phyloP scores from a whole-genome alignment of 495 filamentous ascomycete genomes.

The Venustampulla echinocandica region DNA sequence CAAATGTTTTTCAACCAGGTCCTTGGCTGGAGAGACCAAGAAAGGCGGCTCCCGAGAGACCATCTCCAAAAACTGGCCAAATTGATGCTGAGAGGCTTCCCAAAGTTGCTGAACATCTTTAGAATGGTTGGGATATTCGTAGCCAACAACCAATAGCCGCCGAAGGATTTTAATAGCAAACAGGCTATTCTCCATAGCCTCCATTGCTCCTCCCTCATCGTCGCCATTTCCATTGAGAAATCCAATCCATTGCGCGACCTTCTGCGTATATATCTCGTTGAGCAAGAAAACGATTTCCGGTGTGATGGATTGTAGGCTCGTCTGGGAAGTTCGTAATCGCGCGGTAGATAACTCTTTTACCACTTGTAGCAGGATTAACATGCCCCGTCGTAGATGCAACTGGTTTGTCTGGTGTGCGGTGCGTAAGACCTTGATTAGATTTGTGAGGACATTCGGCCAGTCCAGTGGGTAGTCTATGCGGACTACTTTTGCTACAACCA shows the following conservation, averaged over 20 bases:
- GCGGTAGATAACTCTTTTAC: slow-evolving; percentile 85
- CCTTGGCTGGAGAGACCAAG: slow-evolving; percentile 33
- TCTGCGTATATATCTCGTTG: slow-evolving; percentile 65
- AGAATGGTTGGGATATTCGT: slow-evolving; percentile 72
- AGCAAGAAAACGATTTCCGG: slow-evolving; percentile 75
- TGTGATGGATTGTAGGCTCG: slow-evolving; percentile 62
- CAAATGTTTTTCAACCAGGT: slow-evolving; percentile 70
- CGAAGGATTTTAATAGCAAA: slow-evolving; percentile 71
- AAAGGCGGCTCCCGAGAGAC: slow-evolving; percentile 39
- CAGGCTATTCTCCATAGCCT: slow-evolving; percentile 64
- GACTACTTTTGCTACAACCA: slow-evolving; percentile 79
- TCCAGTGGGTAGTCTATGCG: slow-evolving; percentile 81
- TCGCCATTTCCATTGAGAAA: slow-evolving; percentile 45
- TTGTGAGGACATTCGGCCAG: slow-evolving; percentile 57
- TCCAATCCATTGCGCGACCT: slow-evolving; percentile 59
- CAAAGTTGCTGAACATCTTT: slow-evolving; percentile 68
- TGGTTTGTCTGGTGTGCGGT: slow-evolving; percentile 35
- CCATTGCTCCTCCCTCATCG: slow-evolving; percentile 49
- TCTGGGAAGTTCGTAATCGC: slow-evolving; percentile 58
- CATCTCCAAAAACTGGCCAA: slow-evolving; percentile 55
- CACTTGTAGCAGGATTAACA: slow-evolving; percentile 72
- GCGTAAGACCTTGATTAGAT: slow-evolving; percentile 53
- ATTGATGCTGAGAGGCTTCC: slow-evolving; percentile 59
- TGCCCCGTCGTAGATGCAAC: slow-evolving; percentile 53
- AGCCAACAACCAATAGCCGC: slow-evolving; percentile 71